Evolutionary conservation across 805 yeast species (phyloP), one percentile per base, ranked within the genome.

Genomic region (Maudiozyma serrabonitensis): DNA sequence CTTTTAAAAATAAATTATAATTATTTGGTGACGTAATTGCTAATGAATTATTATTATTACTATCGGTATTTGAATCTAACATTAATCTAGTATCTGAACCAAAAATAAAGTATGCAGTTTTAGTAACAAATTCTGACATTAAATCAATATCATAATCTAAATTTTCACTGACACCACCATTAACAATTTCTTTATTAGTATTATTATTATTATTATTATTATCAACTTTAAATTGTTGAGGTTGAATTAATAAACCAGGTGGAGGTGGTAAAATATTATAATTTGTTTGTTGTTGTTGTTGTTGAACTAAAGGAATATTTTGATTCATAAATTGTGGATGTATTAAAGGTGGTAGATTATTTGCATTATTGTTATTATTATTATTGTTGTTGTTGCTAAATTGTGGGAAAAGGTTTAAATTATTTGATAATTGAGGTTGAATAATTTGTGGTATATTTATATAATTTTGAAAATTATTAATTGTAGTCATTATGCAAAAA

Each of bases 121-220:
- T 80, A 46, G 88, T 75, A 45, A 88, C 72, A 59, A 87, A 93
- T 51, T 82, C 81, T 8, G 95, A 75, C 95, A 90, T 90, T 51
- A 75, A 70, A 40, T 75, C 75, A 48, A 88, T 68, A 55, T 87
- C 89, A 66, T 91, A 90, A 63, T 89, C 96, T 61, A 87, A 73
- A 34, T 79, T 82, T 15, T 82, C 75, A 38, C 82, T 74, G 44
- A 87, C 91, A 52, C 95, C 96, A 41, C 96, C 96, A 41, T 65
- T 65, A 18, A 61, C 63, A 19, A 54, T 49, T 41, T 57, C 56
- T 18, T 47, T 31, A 39, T 43, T 28, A n/a, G n/a, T n/a, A 9
- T 39, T 15, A 41, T 11, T 16, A 21, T 26, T 53, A 3, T 13
- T 28, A 40, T 46, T 12, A 46, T 54, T 32, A 51, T 34, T 46